Base-by-base conservation (phyloP, 2,329 filamentous ascomycete species). In the Stagonosporopsis cucurbitacearum region DNA sequence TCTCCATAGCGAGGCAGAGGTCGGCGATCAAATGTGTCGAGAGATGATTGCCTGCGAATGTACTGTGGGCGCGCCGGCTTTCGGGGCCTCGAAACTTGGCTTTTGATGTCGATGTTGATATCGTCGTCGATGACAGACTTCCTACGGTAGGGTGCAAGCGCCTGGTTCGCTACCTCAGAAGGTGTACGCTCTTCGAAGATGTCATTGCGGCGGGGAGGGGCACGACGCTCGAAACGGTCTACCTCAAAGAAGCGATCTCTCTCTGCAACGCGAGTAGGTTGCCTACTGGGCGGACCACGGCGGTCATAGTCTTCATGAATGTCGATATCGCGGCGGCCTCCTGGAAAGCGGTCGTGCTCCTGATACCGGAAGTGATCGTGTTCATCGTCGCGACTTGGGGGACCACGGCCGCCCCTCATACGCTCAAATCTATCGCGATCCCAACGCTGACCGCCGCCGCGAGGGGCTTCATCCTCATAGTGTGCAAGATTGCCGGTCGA, bases 1-100 rank as follows among this genome's bases (percentile, higher is more conserved):
- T 88, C 82, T 50, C 80, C 81, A 58, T 82, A 82, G 40, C 84
- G 81, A 28, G 82, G 80, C 50, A 81, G 66, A 1, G 90, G 88
- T 25, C 86, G 86, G 44, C 92, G 87, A 75, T 97, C 93, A 71
- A 92, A 96, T 0, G 90, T 96, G 74, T 96, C 93, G 35, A 96
- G 82, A 48, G 92, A 96, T 13, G 92, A 96, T 74, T 96, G 92
- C 39, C 93, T 86, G 54, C 93, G 86, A 46, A 95, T 70, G 60
- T 93, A 82, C 26, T 82, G 81, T 2, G 92, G 92, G 41, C 89
- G 83, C 30, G 83, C 81, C 41, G 79, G 78, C 39, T 81, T 77
- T 50, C 81, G 77, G 2, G 82, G 84, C 42, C 57, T 53, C 13
- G 57, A 51, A 41, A 66, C 65, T 30, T 68, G 61, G 32, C 57